A percentile compares a stretch with the other conserved stretches of the same genome.
Conservation (phyloP, 495 filamentous ascomycete species). For the Aspergillus asperescens region DNA sequence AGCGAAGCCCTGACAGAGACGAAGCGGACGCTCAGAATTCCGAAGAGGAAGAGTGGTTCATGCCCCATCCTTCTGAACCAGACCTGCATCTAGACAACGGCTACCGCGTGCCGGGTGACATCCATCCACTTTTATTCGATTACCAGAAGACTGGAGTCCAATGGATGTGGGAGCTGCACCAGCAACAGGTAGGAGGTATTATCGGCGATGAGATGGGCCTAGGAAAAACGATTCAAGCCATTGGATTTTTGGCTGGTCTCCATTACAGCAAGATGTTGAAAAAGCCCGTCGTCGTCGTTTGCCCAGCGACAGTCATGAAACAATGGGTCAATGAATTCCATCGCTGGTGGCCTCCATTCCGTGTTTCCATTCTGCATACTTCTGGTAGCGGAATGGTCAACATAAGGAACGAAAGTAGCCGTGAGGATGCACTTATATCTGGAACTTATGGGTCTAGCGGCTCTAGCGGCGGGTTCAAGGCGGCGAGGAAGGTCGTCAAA, state of each 20-base stretch:
- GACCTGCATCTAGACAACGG: constrained; percentile 70
- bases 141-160: constrained; percentile 95
- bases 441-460: constrained; percentile 29
- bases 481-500: constrained; percentile 72
- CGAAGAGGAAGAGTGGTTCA: constrained; percentile 66
- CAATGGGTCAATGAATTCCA: constrained; percentile 99
- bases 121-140: constrained; percentile 82
- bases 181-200: constrained; percentile 85
- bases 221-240: constrained; percentile 92
- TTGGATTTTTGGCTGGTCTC: constrained; percentile 82
- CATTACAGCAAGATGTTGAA: constrained; percentile 82
- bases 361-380: constrained; percentile 89
- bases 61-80: constrained; percentile 72
- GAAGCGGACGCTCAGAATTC: constrained; percentile 11
- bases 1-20: constrained; percentile 20
- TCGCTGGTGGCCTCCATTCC: constrained; percentile 91
- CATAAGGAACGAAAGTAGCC: constrained; percentile 58
- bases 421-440: constrained; percentile 60
- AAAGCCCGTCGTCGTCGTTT: constrained; percentile 82
- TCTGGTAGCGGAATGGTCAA: constrained; percentile 96
- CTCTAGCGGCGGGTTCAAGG: constrained; percentile 49
- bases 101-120: constrained; percentile 81
- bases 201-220: constrained; percentile 97
- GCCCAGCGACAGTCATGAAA: constrained; percentile 87
- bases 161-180: constrained; percentile 93